phyloP scores from a whole-genome alignment of 2,329 filamentous ascomycete genomes.

The Fusarium humuli region DNA sequence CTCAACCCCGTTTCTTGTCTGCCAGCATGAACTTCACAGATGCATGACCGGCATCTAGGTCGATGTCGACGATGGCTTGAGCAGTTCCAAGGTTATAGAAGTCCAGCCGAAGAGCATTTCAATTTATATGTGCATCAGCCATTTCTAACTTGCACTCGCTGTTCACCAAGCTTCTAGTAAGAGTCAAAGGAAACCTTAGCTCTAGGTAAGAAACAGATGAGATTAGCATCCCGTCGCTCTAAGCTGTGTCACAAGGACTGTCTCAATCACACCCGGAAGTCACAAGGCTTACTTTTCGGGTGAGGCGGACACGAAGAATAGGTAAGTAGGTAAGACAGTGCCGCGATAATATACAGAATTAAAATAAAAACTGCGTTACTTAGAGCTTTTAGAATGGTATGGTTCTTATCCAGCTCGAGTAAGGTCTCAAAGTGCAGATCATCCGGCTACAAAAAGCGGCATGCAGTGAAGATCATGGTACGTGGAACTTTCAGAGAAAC shows the following conservation, averaged over 20 bases:
- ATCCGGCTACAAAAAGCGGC: slow-evolving; percentile 5
- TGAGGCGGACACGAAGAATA: neutral
- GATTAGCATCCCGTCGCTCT: neutral
- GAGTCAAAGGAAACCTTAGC: neutral
- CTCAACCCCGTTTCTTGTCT: neutral
- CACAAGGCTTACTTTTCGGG: slow-evolving; percentile 9
- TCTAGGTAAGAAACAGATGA: neutral
- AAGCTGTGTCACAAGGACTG: slow-evolving; percentile 9
- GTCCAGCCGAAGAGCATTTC: neutral
- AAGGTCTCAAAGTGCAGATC: slow-evolving; percentile 12
- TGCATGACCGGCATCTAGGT: neutral
- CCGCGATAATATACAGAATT: neutral
- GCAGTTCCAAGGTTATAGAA: neutral
- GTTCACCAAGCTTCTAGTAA: neutral
- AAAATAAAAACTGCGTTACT: neutral
- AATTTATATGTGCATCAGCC: neutral
- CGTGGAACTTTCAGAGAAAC: slow-evolving; percentile 15
- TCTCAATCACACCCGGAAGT: slow-evolving; percentile 5
- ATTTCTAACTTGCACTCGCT: neutral
- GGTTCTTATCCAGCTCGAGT: neutral
- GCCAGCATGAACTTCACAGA: neutral
- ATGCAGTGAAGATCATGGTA: neutral
- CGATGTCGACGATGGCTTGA: neutral
- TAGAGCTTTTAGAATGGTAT: neutral
- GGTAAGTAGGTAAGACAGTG: neutral